These are phyloP conservation scores for Aspergillus japonicus DNA, from an alignment of 2,329 filamentous ascomycete species.

Conservation along the genomic window DNA sequence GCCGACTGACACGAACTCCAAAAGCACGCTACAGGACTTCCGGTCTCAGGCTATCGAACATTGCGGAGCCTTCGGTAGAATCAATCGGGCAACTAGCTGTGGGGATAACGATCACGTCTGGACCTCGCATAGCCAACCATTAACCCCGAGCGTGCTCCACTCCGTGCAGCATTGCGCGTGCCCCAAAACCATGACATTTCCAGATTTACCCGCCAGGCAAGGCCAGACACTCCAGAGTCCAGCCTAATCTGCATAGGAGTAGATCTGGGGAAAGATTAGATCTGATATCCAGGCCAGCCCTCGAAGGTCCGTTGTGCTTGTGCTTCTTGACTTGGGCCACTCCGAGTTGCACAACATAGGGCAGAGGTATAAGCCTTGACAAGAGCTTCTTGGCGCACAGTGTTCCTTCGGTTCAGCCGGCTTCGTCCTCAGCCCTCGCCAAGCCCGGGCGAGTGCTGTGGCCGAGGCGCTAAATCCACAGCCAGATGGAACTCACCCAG, in stretches of 20 bases:
- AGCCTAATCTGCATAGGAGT: neutral
- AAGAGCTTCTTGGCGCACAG: neutral
- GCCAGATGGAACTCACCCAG: slow-evolving; percentile 4
- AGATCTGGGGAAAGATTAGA: neutral
- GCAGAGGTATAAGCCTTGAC: slow-evolving; percentile 1
- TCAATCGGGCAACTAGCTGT: neutral
- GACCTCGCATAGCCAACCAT: neutral
- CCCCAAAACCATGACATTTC: neutral
- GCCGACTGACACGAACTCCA: neutral
- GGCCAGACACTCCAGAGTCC: neutral
- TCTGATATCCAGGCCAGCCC: neutral
- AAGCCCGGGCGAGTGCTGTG: slow-evolving; percentile 4
- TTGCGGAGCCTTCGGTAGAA: neutral
- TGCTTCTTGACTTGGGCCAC: neutral
- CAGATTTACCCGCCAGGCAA: neutral
- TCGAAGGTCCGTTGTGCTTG: too few relatives aligned
- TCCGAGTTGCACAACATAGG: neutral
- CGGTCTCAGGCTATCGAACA: neutral
- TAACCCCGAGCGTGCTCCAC: neutral
- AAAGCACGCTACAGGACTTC: neutral
- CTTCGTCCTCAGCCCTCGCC: neutral
- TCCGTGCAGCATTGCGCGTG: neutral
- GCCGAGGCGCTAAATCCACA: slow-evolving; percentile 5
- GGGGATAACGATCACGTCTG: neutral
- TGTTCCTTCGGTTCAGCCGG: neutral